Percentiles rank a stretch among this genome's conserved stretches.
Evolutionary conservation across 2,329 filamentous ascomycete species (phyloP).

Genomic region (Ophiostoma populinum): DNA sequence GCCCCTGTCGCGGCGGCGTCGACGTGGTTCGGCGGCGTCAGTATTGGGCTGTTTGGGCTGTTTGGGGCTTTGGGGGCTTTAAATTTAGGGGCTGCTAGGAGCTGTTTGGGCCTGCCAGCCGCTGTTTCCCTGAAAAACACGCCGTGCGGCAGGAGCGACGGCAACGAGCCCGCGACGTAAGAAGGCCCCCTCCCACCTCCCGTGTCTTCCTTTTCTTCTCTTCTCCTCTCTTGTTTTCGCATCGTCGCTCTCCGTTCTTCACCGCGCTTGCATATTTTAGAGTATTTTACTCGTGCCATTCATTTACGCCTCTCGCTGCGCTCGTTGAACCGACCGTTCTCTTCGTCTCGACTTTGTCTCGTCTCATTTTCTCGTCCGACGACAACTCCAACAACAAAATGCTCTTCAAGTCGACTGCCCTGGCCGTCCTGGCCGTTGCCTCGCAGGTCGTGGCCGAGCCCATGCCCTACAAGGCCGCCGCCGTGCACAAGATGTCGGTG

Average conservation of each 20-base stretch:
- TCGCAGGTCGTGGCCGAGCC: constrained; percentile 18
- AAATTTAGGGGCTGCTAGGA: too few relatives aligned
- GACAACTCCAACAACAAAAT: constrained; percentile 16
- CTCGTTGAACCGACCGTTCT: background rate
- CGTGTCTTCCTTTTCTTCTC: constrained; percentile 1
- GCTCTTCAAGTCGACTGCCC: constrained; percentile 23
- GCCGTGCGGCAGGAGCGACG: too few relatives aligned
- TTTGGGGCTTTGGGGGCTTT: too few relatives aligned
- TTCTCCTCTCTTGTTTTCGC: background rate
- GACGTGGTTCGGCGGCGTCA: too few relatives aligned
- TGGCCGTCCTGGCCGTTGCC: constrained; percentile 27
- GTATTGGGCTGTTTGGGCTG: too few relatives aligned
- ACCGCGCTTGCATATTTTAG: background rate
- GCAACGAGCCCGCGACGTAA: too few relatives aligned
- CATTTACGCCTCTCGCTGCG: background rate
- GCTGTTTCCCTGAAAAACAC: too few relatives aligned
- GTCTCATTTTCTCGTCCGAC: background rate
- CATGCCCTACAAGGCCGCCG: constrained; percentile 18
- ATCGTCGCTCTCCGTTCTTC: background rate
- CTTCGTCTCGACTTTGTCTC: background rate
- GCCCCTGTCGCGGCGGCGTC: too few relatives aligned
- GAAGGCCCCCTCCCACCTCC: background rate
- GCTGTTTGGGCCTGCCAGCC: too few relatives aligned
- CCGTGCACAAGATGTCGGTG: constrained; percentile 18
- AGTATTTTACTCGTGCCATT: constrained; percentile 3